These are phyloP conservation scores for Cryptococcus sp. DNA, from an alignment of 1,284 basidiomycete species.

Conservation along the genomic window DNA sequence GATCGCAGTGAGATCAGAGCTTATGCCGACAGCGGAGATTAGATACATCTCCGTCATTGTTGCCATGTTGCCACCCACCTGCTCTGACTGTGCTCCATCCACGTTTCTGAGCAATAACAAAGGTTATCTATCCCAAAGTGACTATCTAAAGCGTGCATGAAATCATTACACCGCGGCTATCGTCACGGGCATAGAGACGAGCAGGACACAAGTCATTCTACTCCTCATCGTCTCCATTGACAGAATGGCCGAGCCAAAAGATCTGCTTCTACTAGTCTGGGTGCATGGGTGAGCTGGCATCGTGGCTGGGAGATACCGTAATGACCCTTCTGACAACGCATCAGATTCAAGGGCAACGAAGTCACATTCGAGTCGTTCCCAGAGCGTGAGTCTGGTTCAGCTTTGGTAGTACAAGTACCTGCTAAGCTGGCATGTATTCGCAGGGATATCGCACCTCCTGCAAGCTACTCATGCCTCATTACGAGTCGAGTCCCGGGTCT, in stretches of 20 bases:
- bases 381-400: slow-evolving; percentile 31
- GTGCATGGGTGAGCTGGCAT: slow-evolving; percentile 49
- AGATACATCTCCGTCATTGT: background rate
- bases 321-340: background rate
- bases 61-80: background rate
- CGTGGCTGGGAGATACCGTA: background rate
- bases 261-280: slow-evolving; percentile 52
- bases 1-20: background rate
- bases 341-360: slow-evolving; percentile 54
- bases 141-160: too few relatives aligned
- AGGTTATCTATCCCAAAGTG: too few relatives aligned
- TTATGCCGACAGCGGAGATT: background rate
- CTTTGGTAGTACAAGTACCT: background rate
- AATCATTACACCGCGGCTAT: too few relatives aligned
- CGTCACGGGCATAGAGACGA: too few relatives aligned
- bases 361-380: slow-evolving; percentile 54
- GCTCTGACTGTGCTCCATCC: too few relatives aligned
- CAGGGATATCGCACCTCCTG: slow-evolving; percentile 74
- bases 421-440: slow-evolving; percentile 13
- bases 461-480: slow-evolving; percentile 55
- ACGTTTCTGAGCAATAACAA: too few relatives aligned
- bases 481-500: slow-evolving; percentile 71
- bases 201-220: too few relatives aligned
- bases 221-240: background rate
- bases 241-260: slow-evolving; percentile 26